phyloP scores from a whole-genome alignment of 768 basidiomycete species.

The Lentinula boryana region DNA sequence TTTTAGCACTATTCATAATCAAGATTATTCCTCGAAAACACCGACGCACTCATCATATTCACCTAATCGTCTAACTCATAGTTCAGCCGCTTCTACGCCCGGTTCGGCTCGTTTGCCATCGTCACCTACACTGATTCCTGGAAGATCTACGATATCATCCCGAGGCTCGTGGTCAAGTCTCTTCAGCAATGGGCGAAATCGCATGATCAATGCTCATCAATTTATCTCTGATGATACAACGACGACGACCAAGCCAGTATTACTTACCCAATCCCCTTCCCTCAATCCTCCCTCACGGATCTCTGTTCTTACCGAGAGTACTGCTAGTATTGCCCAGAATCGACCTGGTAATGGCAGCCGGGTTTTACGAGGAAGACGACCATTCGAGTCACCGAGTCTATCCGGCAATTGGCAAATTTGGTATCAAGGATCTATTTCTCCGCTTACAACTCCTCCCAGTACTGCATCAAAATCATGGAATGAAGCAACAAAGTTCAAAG shows the following conservation, averaged over 20 bases:
- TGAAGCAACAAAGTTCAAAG: constrained; percentile 30
- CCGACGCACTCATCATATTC: background rate
- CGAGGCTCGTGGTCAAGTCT: constrained; percentile 79
- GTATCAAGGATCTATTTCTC: constrained; percentile 15
- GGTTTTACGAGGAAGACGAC: constrained; percentile 18
- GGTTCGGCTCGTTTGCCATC: constrained; percentile 16
- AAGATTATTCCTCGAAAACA: background rate
- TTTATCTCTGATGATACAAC: constrained; percentile 27
- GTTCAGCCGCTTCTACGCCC: background rate
- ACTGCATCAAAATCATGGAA: constrained; percentile 51
- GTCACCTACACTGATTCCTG: constrained; percentile 27
- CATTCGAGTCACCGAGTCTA: constrained; percentile 19
- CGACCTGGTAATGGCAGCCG: background rate
- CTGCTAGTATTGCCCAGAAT: constrained; percentile 1
- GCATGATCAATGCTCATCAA: constrained; percentile 48
- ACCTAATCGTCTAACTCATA: background rate
- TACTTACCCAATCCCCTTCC: constrained; percentile 26
- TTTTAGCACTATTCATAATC: constrained; percentile 43
- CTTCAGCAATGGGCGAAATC: constrained; percentile 63
- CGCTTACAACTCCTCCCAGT: constrained; percentile 15
- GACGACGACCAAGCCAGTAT: constrained; percentile 32
- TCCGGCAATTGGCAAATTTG: constrained; percentile 9
- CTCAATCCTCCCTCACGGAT: constrained; percentile 13
- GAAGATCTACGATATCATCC: constrained; percentile 50
- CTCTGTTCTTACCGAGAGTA: constrained; percentile 18